phyloP scores from a whole-genome alignment of 306 rosid genomes.

The Prunus mume region DNA sequence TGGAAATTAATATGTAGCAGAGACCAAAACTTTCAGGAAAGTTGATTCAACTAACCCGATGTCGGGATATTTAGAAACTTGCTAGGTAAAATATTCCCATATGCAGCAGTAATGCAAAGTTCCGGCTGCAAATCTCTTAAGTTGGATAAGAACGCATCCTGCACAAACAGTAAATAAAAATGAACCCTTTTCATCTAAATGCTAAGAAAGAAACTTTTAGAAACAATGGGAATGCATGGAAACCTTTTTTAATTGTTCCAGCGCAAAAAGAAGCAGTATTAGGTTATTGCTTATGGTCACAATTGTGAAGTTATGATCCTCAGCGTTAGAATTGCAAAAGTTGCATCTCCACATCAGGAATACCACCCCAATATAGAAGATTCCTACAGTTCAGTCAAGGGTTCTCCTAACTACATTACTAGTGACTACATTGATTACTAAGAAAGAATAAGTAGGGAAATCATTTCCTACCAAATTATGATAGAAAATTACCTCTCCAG shows the following conservation, averaged over 20 bases:
- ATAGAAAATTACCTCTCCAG: conserved; percentile 60
- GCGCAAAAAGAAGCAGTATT: not conserved
- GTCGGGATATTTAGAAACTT: conserved; percentile 50
- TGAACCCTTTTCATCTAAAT: not conserved
- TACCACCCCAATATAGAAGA: not conserved
- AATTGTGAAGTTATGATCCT: not conserved
- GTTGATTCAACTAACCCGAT: conserved; percentile 45
- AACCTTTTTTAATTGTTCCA: not conserved
- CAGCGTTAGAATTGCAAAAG: not conserved
- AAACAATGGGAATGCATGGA: not conserved
- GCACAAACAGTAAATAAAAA: conserved; percentile 18
- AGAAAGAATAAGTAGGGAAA: not conserved
- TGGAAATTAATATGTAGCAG: not conserved
- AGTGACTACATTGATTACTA: not conserved
- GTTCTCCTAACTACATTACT: not conserved
- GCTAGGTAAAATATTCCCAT: conserved; percentile 57
- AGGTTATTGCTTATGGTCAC: not conserved
- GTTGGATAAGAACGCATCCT: conserved; percentile 69
- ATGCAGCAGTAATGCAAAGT: conserved; percentile 66
- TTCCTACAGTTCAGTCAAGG: not conserved
- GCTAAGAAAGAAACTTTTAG: not conserved
- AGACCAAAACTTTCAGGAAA: not conserved
- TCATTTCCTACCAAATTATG: not conserved
- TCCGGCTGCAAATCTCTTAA: conserved; percentile 75
- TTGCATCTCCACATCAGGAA: not conserved